Base-by-base conservation (phyloP, 2,329 filamentous ascomycete genomes). In the Exophiala oligosperma region DNA sequence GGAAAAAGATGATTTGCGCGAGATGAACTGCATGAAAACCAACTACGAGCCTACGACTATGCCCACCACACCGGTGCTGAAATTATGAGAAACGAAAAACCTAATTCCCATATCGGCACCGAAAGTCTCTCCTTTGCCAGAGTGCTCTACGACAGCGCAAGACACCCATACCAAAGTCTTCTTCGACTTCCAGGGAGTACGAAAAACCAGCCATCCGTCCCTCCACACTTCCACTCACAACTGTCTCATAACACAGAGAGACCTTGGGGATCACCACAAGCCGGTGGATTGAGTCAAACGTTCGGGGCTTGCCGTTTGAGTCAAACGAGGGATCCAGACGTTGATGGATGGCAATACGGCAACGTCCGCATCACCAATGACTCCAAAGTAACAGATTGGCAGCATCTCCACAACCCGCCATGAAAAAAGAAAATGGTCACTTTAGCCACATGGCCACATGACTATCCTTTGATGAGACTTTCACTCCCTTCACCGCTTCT, bases 1-100 rank as follows among this genome's bases (percentile, higher is more conserved):
- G 56, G 54, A 40, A 62, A 64, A 53, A 57, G 59, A 57, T 59
- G 59, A 59, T 35, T 17, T 23, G 14, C 28, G 46, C 23, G 17
- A 28, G 24, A 24, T 12, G n/a, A 11, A 35, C 37, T 8, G n/a
- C n/a, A n/a, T 51, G 26, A 46, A 17, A 54, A 21, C 26, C 28
- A 26, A 24, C 52, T 14, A 47, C 24, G 46, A 29, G 11, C 17
- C 46, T 26, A 26, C 24, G 46, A 48, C 11, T 7, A 14, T 17
- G 9, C 46, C 46, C 8, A 43, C 4, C 8, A 43, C 17, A 43
- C n/a, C 2, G 21, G n/a, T 4, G 5, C 40, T 43, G 40, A 43
- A 43, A 35, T 38, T 28, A 56, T 47, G 40, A 56, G 38, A 40
- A 28, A 47, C n/a, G 29, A 46, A n/a, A 14, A 26, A 52, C 28